phyloP scores from a whole-genome alignment of 1,139 yeast species.

The Candida tunisiensis region DNA sequence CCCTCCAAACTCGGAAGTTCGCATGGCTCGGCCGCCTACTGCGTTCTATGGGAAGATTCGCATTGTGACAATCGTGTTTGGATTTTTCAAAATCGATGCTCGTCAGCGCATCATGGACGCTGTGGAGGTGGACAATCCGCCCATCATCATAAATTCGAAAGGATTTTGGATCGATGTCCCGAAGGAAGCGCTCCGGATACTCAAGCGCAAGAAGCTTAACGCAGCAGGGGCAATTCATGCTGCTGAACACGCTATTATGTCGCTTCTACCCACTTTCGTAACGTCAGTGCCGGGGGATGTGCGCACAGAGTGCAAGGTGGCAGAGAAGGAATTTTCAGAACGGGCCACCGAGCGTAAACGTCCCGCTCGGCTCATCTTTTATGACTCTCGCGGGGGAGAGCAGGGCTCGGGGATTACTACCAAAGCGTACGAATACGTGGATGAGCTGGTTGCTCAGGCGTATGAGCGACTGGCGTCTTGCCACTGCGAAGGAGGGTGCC shows the following conservation, averaged over 20 bases:
- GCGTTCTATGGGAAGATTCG: conserved; percentile 51
- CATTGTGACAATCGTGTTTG: conserved; percentile 69
- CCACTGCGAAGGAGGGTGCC: conserved; percentile 79
- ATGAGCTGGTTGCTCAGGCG: conserved; percentile 44
- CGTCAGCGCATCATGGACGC: conserved; percentile 72
- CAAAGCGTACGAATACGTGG: conserved; percentile 65
- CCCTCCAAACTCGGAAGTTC: too few relatives aligned
- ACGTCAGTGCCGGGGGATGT: conserved; percentile 59
- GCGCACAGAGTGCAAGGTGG: conserved; percentile 89
- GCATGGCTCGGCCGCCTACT: too few relatives aligned
- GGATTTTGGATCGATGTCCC: conserved; percentile 94
- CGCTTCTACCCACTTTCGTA: conserved; percentile 48
- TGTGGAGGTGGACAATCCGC: conserved; percentile 84
- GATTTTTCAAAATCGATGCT: conserved; percentile 75
- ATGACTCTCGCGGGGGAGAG: conserved; percentile 67
- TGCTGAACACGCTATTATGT: conserved; percentile 80
- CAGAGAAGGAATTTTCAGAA: conserved; percentile 80
- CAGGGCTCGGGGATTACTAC: conserved; percentile 66
- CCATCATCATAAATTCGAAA: conserved; percentile 45
- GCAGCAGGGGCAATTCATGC: conserved; percentile 94
- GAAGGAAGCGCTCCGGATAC: conserved; percentile 34
- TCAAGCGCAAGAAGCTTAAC: conserved; percentile 39
- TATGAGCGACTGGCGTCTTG: conserved; percentile 44
- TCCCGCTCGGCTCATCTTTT: conserved; percentile 75
- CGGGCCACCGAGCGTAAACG: conserved; percentile 51